Evolutionary conservation across 305 asterid species (phyloP).

Genomic region (Ilex paraguariensis): DNA sequence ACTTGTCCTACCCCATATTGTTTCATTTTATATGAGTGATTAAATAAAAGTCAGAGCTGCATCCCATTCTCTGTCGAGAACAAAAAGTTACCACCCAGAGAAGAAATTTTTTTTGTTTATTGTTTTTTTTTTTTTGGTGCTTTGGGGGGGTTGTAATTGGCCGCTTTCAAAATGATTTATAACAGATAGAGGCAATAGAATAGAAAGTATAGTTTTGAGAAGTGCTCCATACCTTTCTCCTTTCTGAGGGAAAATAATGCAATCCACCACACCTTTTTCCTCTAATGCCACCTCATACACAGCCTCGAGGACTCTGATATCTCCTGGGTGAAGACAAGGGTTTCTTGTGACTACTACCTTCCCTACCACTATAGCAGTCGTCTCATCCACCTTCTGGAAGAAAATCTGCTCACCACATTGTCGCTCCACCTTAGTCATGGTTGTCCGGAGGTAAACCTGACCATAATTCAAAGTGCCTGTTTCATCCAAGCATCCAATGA

Average conservation of each 20-base stretch:
- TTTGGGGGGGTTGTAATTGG: neutral
- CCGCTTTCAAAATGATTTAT: no score
- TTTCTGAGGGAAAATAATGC: slow-evolving; percentile 87
- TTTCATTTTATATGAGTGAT: no score
- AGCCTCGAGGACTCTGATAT: slow-evolving; percentile 85
- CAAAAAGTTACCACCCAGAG: neutral
- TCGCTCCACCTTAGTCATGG: slow-evolving; percentile 53
- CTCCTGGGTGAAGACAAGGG: slow-evolving; percentile 97
- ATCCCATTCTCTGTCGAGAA: neutral
- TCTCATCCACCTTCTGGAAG: slow-evolving; percentile 50
- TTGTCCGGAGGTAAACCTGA: slow-evolving; percentile 65
- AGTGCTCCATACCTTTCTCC: slow-evolving; percentile 60
- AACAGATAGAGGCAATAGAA: no score
- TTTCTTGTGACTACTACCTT: slow-evolving; percentile 84
- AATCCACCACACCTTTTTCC: slow-evolving; percentile 54
- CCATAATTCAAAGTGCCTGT: slow-evolving; percentile 70
- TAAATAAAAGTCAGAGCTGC: no score
- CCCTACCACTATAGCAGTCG: slow-evolving; percentile 55
- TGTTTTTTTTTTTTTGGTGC: neutral
- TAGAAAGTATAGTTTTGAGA: no score
- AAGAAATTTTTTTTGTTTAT: no score
- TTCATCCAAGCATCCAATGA: slow-evolving; percentile 85
- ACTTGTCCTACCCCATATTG: no score
- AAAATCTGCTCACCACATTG: slow-evolving; percentile 32
- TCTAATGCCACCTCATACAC: slow-evolving; percentile 50